phyloP scores from a whole-genome alignment of 768 basidiomycete species.

The Mycena epipterygia region DNA sequence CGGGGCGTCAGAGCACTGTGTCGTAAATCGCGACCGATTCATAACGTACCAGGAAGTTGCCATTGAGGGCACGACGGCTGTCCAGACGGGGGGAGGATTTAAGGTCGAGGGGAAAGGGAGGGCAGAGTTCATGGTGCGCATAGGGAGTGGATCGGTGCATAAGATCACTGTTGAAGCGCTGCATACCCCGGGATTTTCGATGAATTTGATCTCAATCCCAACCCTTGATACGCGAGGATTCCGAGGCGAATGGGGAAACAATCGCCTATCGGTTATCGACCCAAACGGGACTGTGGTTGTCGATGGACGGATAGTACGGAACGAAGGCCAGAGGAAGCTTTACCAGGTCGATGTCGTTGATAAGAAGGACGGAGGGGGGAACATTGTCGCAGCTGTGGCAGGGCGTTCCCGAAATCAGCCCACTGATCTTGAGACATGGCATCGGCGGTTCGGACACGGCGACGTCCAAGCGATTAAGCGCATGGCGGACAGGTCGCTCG shows the following conservation, averaged over 20 bases:
- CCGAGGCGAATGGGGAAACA: neutral
- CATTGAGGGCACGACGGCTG: neutral
- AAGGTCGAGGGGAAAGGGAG: neutral
- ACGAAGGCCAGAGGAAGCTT: too few species aligned
- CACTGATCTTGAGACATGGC: neutral
- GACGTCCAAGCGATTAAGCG: too few species aligned
- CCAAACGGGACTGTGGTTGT: neutral
- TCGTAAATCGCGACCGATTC: neutral
- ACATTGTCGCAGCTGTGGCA: neutral
- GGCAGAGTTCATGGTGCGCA: neutral
- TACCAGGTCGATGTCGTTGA: too few species aligned
- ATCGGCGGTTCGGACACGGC: neutral
- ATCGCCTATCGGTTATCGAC: neutral
- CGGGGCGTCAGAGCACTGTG: conserved; percentile 16
- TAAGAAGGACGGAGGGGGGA: too few species aligned
- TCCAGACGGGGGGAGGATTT: neutral
- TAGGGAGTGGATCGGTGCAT: neutral
- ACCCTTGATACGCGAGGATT: conserved; percentile 1
- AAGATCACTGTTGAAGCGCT: neutral
- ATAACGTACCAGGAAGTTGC: neutral
- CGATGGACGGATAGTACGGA: neutral
- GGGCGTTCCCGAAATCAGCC: neutral
- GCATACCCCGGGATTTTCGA: conserved; percentile 1
- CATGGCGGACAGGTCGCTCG: too few species aligned
- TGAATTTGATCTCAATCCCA: conserved; percentile 7